Evolutionary conservation across 2,329 filamentous ascomycete genomes (phyloP).

Genomic region (Botrytis byssoidea): DNA sequence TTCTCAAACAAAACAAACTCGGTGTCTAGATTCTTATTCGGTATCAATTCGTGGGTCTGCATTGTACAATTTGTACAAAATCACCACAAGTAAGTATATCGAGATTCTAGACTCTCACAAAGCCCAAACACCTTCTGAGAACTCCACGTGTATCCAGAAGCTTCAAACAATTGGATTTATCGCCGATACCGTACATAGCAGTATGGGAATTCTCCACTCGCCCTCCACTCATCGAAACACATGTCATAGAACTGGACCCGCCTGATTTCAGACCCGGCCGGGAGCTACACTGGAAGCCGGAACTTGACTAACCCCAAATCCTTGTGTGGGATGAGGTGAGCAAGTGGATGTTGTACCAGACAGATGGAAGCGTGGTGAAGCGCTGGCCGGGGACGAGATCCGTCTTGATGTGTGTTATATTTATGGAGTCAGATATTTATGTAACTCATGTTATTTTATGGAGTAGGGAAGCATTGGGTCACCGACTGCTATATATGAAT

Average conservation of each 20-base stretch:
- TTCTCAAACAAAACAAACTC: conserved; percentile 1
- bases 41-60: background rate
- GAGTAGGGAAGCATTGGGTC: conserved; percentile 1
- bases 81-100: background rate
- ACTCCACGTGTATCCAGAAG: conserved; percentile 12
- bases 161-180: background rate
- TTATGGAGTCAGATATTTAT: background rate
- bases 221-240: conserved; percentile 2
- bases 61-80: background rate
- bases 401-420: conserved; percentile 10
- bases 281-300: background rate
- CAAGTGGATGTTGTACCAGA: conserved; percentile 16
- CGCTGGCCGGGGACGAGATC: conserved; percentile 13
- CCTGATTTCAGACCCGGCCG: conserved; percentile 5
- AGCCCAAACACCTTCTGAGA: background rate
- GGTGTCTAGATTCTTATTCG: conserved; percentile 5
- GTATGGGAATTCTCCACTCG: background rate
- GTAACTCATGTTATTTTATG: background rate
- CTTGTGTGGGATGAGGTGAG: background rate
- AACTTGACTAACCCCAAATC: background rate
- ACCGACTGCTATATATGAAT: conserved; percentile 1
- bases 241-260: conserved; percentile 12
- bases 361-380: conserved; percentile 11
- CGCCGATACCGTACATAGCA: background rate
- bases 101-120: background rate